Evolutionary conservation across 805 yeast species (phyloP), one percentile per base, ranked within the genome.

Genomic region (Clavispora asparagi): DNA sequence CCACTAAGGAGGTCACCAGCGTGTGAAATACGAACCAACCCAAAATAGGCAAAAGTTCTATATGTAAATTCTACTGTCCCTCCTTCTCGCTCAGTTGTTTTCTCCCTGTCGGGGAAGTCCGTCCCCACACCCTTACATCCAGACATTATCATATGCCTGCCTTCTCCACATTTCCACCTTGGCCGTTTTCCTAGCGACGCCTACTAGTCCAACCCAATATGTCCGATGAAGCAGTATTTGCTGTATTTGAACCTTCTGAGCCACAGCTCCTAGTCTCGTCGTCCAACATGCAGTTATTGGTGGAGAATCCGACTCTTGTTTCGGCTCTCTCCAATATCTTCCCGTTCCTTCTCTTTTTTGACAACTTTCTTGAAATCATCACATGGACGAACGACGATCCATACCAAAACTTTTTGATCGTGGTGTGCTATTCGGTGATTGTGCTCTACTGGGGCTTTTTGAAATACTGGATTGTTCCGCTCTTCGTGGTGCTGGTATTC

Each of bases 371-470:
- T 14, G 75, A 75, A 33, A 58, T 75, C 12, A 49, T 77, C 17
- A 77, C 83, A 1, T 79, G 84, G 84, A 78, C 84, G 1, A 76
- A 77, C 48, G 74, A 68, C 5, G 77, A 76, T 45, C 71, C 74
- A 9, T 76, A 74, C 52, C 65, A 65, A 48, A 79, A 77, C 52
- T 69, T 76, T 46, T 55, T 78, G 7, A 32, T 70, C 1, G 62
- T 76, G 29, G 69, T 70, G 5, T 49, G 57, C 1, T 74, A 71
- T 50, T 63, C 73, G 11, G 60, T 67, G 29, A 28, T 70, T 1
- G 70, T 77, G 12, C 52, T 68, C 54, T 69, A 50, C 51, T 78
- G 83, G 83, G 47, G 60, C 5, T 33, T 56, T 9, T 47, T 74
- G 23, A 59, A 70, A 25, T 47, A 58, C 32, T 53, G 71, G 28